phyloP scores from a whole-genome alignment of 1,284 basidiomycete genomes.

The Fomes fomentarius region DNA sequence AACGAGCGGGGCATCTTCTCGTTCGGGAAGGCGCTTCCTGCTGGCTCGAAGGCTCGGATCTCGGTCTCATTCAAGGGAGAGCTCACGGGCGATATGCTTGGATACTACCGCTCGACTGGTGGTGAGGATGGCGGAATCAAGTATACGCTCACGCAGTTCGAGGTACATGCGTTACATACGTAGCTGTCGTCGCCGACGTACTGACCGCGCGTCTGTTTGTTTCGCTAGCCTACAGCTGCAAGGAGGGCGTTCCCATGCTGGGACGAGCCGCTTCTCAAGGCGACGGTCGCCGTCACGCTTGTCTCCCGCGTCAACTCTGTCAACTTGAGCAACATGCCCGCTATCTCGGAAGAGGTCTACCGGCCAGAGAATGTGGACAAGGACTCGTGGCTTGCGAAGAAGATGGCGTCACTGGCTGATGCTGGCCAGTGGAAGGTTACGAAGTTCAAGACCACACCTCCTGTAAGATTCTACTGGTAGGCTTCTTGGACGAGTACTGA shows the following conservation, averaged over 20 bases:
- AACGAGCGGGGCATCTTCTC: constrained; percentile 68
- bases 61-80: constrained; percentile 66
- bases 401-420: constrained; percentile 25
- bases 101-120: constrained; percentile 69
- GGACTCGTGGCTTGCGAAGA: constrained; percentile 30
- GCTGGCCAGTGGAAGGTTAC: constrained; percentile 79
- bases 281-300: constrained; percentile 83
- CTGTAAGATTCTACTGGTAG: constrained; percentile 29
- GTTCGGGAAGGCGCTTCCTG: constrained; percentile 58
- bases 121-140: constrained; percentile 59
- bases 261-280: constrained; percentile 95
- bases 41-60: constrained; percentile 65
- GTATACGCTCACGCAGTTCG: constrained; percentile 81
- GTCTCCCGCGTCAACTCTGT: constrained; percentile 81
- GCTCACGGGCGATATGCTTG: constrained; percentile 72
- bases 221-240: constrained; percentile 80
- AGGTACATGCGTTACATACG: constrained; percentile 46
- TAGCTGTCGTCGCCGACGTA: not conserved
- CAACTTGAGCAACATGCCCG: constrained; percentile 89
- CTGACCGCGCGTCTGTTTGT: not conserved
- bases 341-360: constrained; percentile 55
- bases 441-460: constrained; percentile 76
- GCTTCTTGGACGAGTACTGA: not conserved
- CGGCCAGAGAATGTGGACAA: constrained; percentile 16
- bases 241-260: constrained; percentile 86